Evolutionary conservation across 2,329 filamentous ascomycete genomes (phyloP), one percentile per base, ranked within the genome.

Genomic region (Karstenula rhodostoma): DNA sequence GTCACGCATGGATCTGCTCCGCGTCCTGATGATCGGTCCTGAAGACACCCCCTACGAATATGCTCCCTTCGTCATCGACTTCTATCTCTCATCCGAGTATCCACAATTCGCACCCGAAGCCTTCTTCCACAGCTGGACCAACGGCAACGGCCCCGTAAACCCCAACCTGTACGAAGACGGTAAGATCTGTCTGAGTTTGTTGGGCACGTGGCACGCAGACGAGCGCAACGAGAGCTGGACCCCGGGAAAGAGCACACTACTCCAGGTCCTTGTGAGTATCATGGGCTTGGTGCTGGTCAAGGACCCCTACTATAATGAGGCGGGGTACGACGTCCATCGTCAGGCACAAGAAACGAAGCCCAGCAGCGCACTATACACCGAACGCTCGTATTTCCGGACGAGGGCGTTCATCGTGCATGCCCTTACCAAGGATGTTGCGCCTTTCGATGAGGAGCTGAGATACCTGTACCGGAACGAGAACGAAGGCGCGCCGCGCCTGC

Each of bases 141-240:
- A 79, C 57, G 81, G 81, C 1, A 72, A 81, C 23, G 84, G 83
- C 0, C 78, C 80, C n/a, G 78, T 88, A 25, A 89, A 89, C 63
- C 86, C 86, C 0, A 89, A 89, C 64, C 73, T 89, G 1, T 88
- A 88, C 70, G 86, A 88, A 64, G 83, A 87, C 61, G 86, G 86
- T 25, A 87, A 85, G 67, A 87, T 89, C 33, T 89, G 87, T 66
- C 74, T 89, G 17, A 85, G 82, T 62, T 71, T 89, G 23, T 74
- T 89, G 4, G 86, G 85, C 13, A 89, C 86, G 2, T 89, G 86
- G 86, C 82, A 85, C 56, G 80, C 83, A 0, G 79, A 83, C 57
- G 76, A 82, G 62, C 75, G 81, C 3, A 80, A 81, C 40, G 86
- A 88, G 69, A 79, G 73, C 37, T 89, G 86, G 86, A 83, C 77